Evolutionary conservation across 768 basidiomycete species (phyloP).

Genomic region (Suillus subalutaceus): DNA sequence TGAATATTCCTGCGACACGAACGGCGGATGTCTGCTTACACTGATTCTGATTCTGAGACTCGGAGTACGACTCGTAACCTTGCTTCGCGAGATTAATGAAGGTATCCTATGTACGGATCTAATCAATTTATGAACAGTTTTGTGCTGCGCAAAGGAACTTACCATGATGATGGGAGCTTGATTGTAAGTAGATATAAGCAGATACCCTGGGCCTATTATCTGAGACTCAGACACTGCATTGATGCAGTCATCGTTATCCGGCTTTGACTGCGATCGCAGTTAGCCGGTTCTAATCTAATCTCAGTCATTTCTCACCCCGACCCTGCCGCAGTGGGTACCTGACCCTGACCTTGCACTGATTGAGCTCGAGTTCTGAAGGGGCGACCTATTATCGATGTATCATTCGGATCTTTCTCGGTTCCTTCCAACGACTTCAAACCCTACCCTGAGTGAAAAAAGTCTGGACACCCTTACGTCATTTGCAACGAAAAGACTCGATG

Average conservation of each 20-base stretch:
- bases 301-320: no score
- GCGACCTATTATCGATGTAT: no score
- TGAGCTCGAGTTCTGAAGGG: no score
- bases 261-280: background rate
- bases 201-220: background rate
- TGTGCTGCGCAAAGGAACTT: conserved; percentile 10
- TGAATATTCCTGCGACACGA: conserved; percentile 17
- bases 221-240: conserved; percentile 10
- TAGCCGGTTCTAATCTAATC: conserved; percentile 2
- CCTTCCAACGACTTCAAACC: no score
- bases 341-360: no score
- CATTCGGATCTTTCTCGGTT: no score
- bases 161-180: conserved; percentile 25
- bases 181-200: conserved; percentile 8
- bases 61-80: conserved; percentile 55
- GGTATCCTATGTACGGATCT: conserved; percentile 47
- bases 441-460: no score
- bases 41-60: conserved; percentile 15
- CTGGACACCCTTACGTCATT: no score
- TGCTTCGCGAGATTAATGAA: conserved; percentile 75
- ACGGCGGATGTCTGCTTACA: conserved; percentile 8
- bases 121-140: background rate
- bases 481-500: no score
- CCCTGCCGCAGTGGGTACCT: no score
- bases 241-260: conserved; percentile 9